phyloP scores from a whole-genome alignment of 2,329 filamentous ascomycete species.

The Dryadomyces quercus-mongolicae region DNA sequence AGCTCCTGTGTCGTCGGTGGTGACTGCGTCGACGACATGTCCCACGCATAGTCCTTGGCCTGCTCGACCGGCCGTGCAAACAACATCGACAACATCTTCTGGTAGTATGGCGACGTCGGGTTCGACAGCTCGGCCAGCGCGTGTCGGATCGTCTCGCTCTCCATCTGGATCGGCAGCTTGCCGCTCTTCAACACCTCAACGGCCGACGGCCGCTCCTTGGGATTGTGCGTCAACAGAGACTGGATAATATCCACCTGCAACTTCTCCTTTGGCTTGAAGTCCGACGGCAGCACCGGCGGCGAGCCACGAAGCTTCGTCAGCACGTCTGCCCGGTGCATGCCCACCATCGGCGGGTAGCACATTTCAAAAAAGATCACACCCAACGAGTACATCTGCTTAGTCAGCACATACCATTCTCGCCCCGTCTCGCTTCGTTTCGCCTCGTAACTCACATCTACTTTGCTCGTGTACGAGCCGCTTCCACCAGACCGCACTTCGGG shows the following conservation, averaged over 20 bases:
- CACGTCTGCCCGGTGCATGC: conserved; percentile 52
- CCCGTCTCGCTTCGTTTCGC: not conserved
- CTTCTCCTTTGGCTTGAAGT: conserved; percentile 59
- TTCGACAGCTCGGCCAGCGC: conserved; percentile 73
- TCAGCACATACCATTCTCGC: not conserved
- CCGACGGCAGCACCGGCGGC: conserved; percentile 55
- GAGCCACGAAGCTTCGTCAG: conserved; percentile 58
- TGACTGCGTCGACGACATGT: conserved; percentile 46
- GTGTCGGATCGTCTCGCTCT: conserved; percentile 80
- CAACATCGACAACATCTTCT: conserved; percentile 76
- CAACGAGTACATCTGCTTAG: conserved; percentile 73
- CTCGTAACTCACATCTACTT: conserved; percentile 68
- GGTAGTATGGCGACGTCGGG: conserved; percentile 74
- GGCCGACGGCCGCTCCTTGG: conserved; percentile 71
- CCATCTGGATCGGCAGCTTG: conserved; percentile 80
- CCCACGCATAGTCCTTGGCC: conserved; percentile 72
- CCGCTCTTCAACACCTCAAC: conserved; percentile 73
- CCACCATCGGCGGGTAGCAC: conserved; percentile 56
- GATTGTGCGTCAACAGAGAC: conserved; percentile 69
- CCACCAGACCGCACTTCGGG: conserved; percentile 75
- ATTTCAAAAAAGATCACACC: conserved; percentile 99
- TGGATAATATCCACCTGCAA: conserved; percentile 69
- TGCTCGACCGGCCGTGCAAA: conserved; percentile 67
- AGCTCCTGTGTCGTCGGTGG: conserved; percentile 41
- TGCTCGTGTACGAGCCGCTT: conserved; percentile 72